Evolutionary conservation across 179 eudicot genomes (phyloP).

Genomic region (Drosera spatulata): DNA sequence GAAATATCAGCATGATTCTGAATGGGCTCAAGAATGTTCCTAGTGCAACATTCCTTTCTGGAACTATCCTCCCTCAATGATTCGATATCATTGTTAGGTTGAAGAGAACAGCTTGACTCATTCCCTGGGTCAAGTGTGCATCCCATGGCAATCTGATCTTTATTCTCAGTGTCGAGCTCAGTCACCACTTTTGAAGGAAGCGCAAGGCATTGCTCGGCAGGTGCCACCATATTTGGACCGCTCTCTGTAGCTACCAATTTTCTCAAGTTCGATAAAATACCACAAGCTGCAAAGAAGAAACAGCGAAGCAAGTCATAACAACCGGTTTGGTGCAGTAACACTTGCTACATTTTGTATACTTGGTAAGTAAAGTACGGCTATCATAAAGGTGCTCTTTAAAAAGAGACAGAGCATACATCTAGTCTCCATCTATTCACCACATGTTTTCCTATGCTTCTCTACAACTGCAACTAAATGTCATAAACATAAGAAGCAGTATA

Average conservation of each 20-base stretch:
- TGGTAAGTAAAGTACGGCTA: no score
- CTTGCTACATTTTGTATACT: no score
- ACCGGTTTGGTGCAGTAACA: neutral
- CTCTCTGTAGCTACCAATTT: conserved; percentile 30
- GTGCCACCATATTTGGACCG: conserved; percentile 10
- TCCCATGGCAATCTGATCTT: conserved; percentile 15
- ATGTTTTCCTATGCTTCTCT: no score
- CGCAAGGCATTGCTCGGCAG: conserved; percentile 17
- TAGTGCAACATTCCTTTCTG: conserved; percentile 7
- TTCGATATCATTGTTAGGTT: conserved; percentile 7
- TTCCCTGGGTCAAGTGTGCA: conserved; percentile 12
- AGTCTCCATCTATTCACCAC: no score
- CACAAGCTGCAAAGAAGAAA: conserved; percentile 44
- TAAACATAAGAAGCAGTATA: no score
- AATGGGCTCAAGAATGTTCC: conserved; percentile 6
- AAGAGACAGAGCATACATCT: no score
- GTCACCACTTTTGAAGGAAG: conserved; percentile 20
- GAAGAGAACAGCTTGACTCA: conserved; percentile 10
- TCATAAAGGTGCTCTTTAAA: no score
- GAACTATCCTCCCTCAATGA: conserved; percentile 6
- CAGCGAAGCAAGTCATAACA: neutral
- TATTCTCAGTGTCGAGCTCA: conserved; percentile 11
- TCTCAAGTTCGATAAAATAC: conserved; percentile 58
- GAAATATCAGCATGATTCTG: conserved; percentile 4
- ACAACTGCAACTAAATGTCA: no score